phyloP scores from a whole-genome alignment of 129 eudicot species.

The Apium graveolens region DNA sequence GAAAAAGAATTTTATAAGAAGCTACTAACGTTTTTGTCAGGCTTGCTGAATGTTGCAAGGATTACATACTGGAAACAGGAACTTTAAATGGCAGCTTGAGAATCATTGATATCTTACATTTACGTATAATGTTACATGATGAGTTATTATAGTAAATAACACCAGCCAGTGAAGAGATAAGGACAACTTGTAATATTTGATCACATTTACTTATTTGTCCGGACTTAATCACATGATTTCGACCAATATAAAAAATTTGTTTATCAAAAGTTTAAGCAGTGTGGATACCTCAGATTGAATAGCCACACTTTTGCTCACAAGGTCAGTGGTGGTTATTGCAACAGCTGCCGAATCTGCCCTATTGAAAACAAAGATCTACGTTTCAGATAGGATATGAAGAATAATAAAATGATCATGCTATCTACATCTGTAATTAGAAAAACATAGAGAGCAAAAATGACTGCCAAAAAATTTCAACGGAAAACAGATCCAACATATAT shows the following conservation, averaged over 20 bases:
- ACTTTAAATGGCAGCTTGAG: background rate
- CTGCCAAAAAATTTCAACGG: background rate
- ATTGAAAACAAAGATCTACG: slow-evolving; percentile 12
- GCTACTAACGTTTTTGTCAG: background rate
- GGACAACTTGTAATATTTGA: background rate
- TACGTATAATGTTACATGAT: background rate
- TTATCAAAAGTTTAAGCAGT: background rate
- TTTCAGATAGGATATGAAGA: background rate
- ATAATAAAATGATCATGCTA: background rate
- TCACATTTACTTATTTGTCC: background rate
- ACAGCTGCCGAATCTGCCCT: slow-evolving; percentile 96
- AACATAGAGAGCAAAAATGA: background rate
- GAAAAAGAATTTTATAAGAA: background rate
- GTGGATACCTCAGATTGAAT: slow-evolving; percentile 63
- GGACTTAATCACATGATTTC: background rate
- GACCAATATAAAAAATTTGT: background rate
- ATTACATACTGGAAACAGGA: background rate
- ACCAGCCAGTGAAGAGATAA: background rate
- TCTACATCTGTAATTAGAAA: background rate
- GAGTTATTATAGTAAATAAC: background rate
- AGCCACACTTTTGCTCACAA: slow-evolving; percentile 96
- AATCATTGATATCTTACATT: background rate
- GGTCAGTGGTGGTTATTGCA: slow-evolving; percentile 97
- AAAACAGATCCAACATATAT: background rate
- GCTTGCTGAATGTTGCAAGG: background rate